phyloP scores from a whole-genome alignment of 2,329 filamentous ascomycete genomes.

The Fusarium setosum region DNA sequence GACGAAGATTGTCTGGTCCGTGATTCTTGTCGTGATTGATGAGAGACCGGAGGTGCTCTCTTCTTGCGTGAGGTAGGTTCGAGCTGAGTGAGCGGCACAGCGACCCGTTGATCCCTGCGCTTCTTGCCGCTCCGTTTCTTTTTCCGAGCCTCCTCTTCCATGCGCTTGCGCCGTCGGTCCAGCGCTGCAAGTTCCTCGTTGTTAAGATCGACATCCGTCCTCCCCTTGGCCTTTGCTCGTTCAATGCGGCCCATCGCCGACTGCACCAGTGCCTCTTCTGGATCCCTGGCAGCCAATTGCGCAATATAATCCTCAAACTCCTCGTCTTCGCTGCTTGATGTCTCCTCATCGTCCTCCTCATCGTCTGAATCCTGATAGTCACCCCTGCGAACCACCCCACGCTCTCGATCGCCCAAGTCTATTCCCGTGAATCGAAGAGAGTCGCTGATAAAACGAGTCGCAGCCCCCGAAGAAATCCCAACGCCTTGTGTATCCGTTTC shows the following conservation, averaged over 20 bases:
- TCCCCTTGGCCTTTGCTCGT: conserved; percentile 80
- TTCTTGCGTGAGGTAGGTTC: conserved; percentile 55
- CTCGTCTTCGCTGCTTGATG: conserved; percentile 45
- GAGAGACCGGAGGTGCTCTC: conserved; percentile 37
- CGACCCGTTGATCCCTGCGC: conserved; percentile 60
- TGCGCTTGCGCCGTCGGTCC: conserved; percentile 73
- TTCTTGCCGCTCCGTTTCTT: conserved; percentile 50
- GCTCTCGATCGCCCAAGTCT: conserved; percentile 61
- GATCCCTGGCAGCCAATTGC: conserved; percentile 68
- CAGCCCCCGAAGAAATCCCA: conserved; percentile 58
- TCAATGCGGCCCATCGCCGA: conserved; percentile 84
- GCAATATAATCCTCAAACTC: conserved; percentile 63
- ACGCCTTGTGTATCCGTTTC: conserved; percentile 66
- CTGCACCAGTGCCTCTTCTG: conserved; percentile 81
- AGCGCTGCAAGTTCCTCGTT: conserved; percentile 84
- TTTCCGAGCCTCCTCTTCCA: conserved; percentile 58
- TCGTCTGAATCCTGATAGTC: conserved; percentile 49
- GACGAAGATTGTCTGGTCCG: conserved; percentile 53
- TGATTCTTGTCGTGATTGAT: conserved; percentile 47
- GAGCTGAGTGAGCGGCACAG: conserved; percentile 65
- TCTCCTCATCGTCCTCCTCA: conserved; percentile 49
- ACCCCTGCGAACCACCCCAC: conserved; percentile 52
- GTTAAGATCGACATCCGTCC: conserved; percentile 82
- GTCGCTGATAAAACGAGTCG: conserved; percentile 68
- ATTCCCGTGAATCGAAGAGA: conserved; percentile 70